These are phyloP conservation scores for Glebionis coronaria DNA, from an alignment of 129 eudicot genomes.

Conservation along the genomic window DNA sequence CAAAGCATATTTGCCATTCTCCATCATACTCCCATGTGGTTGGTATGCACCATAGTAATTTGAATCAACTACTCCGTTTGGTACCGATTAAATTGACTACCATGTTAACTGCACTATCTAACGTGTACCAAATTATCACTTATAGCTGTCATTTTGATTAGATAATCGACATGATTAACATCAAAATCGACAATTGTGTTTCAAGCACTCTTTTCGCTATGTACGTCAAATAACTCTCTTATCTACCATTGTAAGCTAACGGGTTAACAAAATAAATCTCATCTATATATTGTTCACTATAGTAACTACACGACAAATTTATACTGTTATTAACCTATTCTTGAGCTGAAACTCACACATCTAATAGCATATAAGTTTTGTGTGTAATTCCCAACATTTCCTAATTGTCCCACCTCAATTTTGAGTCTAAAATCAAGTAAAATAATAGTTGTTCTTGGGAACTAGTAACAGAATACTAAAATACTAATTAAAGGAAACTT, in stretches of 20 bases:
- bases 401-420: constrained; percentile 8
- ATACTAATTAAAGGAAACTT: not conserved
- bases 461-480: not conserved
- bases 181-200: not conserved
- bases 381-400: not conserved
- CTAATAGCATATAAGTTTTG: not conserved
- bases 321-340: not conserved
- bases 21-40: constrained; percentile 30
- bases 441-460: not conserved
- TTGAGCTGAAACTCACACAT: not conserved
- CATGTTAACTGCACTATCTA: not conserved
- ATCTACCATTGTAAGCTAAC: not conserved
- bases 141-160: constrained; percentile 6
- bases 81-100: not conserved
- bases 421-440: constrained; percentile 7
- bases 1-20: constrained; percentile 14
- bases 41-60: constrained; percentile 22
- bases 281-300: constrained; percentile 1
- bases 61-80: constrained; percentile 18
- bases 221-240: not conserved
- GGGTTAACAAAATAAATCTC: not conserved
- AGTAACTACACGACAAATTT: constrained; percentile 12
- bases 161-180: constrained; percentile 1
- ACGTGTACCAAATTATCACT: not conserved
- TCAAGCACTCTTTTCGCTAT: not conserved